Evolutionary conservation across 495 filamentous ascomycete species (phyloP), one percentile per base, ranked within the genome.

Genomic region (Penicillium verhagenii): DNA sequence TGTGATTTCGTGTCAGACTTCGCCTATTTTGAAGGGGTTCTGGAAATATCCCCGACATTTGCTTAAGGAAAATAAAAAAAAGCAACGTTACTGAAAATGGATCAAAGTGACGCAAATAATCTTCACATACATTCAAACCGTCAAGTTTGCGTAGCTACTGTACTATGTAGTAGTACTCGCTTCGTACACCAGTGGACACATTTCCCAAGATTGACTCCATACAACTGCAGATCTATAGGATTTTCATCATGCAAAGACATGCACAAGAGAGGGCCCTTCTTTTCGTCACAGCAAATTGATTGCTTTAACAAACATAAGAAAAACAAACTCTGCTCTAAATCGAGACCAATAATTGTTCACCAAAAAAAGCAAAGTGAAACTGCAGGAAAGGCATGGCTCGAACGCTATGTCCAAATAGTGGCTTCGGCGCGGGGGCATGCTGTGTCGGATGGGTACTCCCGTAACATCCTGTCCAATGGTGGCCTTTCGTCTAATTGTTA

Each of bases 351-450:
- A 10, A 48, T 14, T 18, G n/a, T n/a, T n/a, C n/a, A n/a, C n/a
- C 11, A 35, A 8, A 52, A 61, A 59, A 58, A 57, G 56, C 50
- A 59, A 66, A 51, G 10, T 66, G 55, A 61, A 44, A 64, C 57
- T 18, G 29, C 52, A 60, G 60, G 24, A 40, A 33, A 58, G 60
- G 63, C 28, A 55, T 60, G 63, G 63, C 57, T 58, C 64, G 60
- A 33, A 19, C 37, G 46, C 62, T 56, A 40, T 29, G 43, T 38
- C 24, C 49, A 26, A 13, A 37, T 48, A 28, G 28, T 21, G 23
- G 31, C 20, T 33, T 35, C 19, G 25, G 14, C 29, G 20, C 31
- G 8, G 18, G 8, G 47, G 52, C n/a, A n/a, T n/a, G n/a, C n/a
- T n/a, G n/a, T n/a, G n/a, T n/a, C n/a, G n/a, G n/a, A n/a, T n/a